Evolutionary conservation across 805 yeast genomes (phyloP).

Genomic region (Brettanomyces anomalus): DNA sequence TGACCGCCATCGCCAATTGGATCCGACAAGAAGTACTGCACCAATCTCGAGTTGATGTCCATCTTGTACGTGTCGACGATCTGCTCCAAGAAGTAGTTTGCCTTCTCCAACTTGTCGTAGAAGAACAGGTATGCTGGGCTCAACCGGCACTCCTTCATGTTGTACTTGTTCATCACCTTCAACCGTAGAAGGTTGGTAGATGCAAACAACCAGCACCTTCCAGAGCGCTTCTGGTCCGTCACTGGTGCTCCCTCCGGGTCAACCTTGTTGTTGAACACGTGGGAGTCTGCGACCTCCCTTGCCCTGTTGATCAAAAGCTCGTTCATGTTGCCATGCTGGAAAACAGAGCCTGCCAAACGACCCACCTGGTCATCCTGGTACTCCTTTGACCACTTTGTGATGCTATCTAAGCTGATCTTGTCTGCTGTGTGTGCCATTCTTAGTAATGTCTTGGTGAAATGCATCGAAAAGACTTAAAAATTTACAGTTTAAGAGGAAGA

Average conservation of each 20-base stretch:
- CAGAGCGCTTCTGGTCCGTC: constrained; percentile 66
- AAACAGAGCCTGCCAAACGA: constrained; percentile 24
- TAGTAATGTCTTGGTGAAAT: background rate
- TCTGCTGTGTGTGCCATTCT: constrained; percentile 1
- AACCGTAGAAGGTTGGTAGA: constrained; percentile 66
- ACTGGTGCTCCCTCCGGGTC: constrained; percentile 52
- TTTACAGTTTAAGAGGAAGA: background rate
- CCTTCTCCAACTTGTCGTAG: constrained; percentile 80
- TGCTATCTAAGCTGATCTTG: constrained; percentile 5
- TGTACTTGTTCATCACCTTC: constrained; percentile 50
- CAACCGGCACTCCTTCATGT: constrained; percentile 59
- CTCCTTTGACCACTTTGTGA: constrained; percentile 22
- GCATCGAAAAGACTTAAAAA: background rate
- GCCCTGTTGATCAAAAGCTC: constrained; percentile 30
- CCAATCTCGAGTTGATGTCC: constrained; percentile 59
- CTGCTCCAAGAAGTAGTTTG: constrained; percentile 72
- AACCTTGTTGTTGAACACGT: constrained; percentile 34
- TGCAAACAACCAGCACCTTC: constrained; percentile 88
- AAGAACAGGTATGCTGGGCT: constrained; percentile 76
- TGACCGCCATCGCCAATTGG: constrained; percentile 86
- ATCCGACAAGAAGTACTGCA: constrained; percentile 52
- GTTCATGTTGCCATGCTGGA: constrained; percentile 29
- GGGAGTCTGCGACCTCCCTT: constrained; percentile 21
- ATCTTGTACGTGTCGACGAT: constrained; percentile 60
- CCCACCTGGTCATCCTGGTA: constrained; percentile 19